Evolutionary conservation across 2,329 filamentous ascomycete species (phyloP).

Genomic region (Stachybotrys echinatus): DNA sequence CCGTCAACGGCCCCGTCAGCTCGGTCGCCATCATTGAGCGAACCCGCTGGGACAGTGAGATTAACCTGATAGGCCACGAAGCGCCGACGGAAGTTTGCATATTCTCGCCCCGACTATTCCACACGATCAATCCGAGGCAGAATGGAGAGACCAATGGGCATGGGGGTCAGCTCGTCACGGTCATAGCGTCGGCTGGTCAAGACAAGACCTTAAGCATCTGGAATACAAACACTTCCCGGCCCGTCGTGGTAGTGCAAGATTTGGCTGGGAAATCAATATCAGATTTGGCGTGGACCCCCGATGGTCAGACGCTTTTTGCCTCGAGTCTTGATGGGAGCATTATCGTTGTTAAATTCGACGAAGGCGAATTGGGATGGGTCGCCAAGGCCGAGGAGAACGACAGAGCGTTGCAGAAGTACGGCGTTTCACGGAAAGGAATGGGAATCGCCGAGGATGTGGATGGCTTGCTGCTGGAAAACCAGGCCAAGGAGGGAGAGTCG

Average conservation of each 20-base stretch:
- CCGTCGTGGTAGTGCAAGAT: slow-evolving; percentile 86
- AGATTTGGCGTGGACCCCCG: slow-evolving; percentile 89
- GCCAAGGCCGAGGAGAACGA: slow-evolving; percentile 85
- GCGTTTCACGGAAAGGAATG: slow-evolving; percentile 78
- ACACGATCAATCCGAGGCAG: slow-evolving; percentile 59
- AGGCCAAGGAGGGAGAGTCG: slow-evolving; percentile 85
- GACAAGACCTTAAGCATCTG: slow-evolving; percentile 95
- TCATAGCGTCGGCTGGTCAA: slow-evolving; percentile 93
- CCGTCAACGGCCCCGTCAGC: slow-evolving; percentile 94
- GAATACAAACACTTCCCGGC: slow-evolving; percentile 93
- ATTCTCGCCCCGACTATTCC: slow-evolving; percentile 89
- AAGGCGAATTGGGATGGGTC: slow-evolving; percentile 85
- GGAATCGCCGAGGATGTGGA: slow-evolving; percentile 92
- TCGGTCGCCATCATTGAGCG: slow-evolving; percentile 95
- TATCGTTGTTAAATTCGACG: slow-evolving; percentile 73
- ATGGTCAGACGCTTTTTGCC: slow-evolving; percentile 80
- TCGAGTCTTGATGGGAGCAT: slow-evolving; percentile 89
- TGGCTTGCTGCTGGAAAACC: slow-evolving; percentile 79
- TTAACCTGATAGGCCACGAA: slow-evolving; percentile 96
- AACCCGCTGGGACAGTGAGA: slow-evolving; percentile 89
- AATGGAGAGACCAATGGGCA: slow-evolving; percentile 39
- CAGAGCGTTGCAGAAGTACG: slow-evolving; percentile 87
- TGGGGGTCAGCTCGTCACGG: slow-evolving; percentile 63
- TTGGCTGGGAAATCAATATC: slow-evolving; percentile 87
- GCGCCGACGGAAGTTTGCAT: slow-evolving; percentile 95